These are phyloP conservation scores for Nigrospora oryzae DNA, from an alignment of 2,329 filamentous ascomycete genomes.

Conservation along the genomic window DNA sequence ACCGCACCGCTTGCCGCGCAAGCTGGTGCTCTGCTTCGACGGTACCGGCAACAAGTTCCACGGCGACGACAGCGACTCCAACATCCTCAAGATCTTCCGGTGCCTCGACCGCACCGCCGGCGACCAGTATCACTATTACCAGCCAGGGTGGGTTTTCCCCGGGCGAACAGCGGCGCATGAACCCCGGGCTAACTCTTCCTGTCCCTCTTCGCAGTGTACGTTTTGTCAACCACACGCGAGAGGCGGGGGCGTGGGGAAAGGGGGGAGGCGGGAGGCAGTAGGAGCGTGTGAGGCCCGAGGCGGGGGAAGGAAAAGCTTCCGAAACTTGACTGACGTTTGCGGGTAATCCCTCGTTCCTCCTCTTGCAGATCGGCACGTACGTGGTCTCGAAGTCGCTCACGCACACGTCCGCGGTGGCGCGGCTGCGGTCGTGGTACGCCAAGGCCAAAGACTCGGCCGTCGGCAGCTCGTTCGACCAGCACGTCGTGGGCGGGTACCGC, in stretches of 20 bases:
- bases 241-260: no score
- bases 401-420: conserved; percentile 45
- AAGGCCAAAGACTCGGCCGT: conserved; percentile 74
- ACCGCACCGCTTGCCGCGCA: conserved; percentile 19
- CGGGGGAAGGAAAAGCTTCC: no score
- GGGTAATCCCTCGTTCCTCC: no score
- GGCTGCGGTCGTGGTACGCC: conserved; percentile 56
- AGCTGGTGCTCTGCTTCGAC: conserved; percentile 54
- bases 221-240: neutral
- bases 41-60: conserved; percentile 58
- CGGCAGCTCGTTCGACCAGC: conserved; percentile 71
- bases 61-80: conserved; percentile 54
- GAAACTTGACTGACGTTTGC: no score
- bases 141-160: neutral
- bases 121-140: conserved; percentile 35
- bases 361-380: conserved; percentile 63
- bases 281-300: no score
- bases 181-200: no score
- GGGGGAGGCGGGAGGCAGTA: no score
- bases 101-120: conserved; percentile 57
- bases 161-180: no score
- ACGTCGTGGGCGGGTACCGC: conserved; percentile 76
- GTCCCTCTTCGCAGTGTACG: neutral
- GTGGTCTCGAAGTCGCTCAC: conserved; percentile 52
- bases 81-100: conserved; percentile 62